Percentiles rank a stretch among this genome's conserved stretches.
Conservation (phyloP, 2,329 filamentous ascomycete genomes). For the Diaporthe caulivora region DNA sequence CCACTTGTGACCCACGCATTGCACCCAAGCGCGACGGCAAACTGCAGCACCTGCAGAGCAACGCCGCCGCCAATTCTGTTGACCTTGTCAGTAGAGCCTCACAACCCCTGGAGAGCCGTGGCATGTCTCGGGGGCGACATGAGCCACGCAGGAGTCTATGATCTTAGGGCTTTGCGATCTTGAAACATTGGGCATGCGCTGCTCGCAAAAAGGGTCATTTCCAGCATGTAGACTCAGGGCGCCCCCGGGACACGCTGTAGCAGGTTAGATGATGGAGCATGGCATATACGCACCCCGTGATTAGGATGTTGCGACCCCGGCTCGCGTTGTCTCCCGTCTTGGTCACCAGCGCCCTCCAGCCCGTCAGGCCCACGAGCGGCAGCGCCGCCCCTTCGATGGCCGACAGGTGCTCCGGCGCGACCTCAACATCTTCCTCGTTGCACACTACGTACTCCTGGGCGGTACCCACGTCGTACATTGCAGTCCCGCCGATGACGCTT, state of each 20-base stretch:
- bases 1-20: slow-evolving; percentile 87
- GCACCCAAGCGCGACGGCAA: slow-evolving; percentile 80
- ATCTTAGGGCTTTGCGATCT: no score
- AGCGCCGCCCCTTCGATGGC: slow-evolving; percentile 84
- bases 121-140: no score
- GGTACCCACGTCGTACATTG: slow-evolving; percentile 74
- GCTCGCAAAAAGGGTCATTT: not conserved
- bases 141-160: not conserved
- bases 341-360: slow-evolving; percentile 85
- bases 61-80: slow-evolving; percentile 85
- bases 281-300: slow-evolving; percentile 72
- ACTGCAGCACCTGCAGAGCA: slow-evolving; percentile 83
- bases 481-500: slow-evolving; percentile 77
- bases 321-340: slow-evolving; percentile 75
- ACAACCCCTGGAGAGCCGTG: not conserved
- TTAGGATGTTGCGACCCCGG: slow-evolving; percentile 78
- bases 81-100: not conserved
- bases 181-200: not conserved
- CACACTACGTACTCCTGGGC: slow-evolving; percentile 80
- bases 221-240: not conserved
- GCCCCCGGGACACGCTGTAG: not conserved
- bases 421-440: slow-evolving; percentile 79
- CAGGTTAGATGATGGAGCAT: not conserved
- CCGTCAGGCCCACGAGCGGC: slow-evolving; percentile 87
- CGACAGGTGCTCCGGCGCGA: slow-evolving; percentile 78